Conservation (phyloP, 371 early-diverging fungal genomes). For the Mucor ambiguus region DNA sequence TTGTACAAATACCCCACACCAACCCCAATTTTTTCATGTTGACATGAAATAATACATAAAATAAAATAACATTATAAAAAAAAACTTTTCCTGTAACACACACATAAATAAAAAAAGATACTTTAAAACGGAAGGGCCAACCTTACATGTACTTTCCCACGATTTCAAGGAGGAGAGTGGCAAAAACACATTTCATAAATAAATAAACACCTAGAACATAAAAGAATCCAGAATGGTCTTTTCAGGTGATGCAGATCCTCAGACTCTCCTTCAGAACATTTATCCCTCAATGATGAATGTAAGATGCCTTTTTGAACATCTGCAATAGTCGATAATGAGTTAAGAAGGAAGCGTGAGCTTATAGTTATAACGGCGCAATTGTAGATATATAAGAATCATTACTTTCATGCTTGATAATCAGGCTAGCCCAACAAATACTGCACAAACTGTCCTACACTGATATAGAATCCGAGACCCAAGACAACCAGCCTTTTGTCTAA, state of each 20-base stretch:
- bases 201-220: neutral
- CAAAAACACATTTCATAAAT: neutral
- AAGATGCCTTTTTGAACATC: neutral
- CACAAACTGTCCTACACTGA: neutral
- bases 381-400: neutral
- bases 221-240: slow-evolving; percentile 4
- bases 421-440: neutral
- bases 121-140: slow-evolving; percentile 7
- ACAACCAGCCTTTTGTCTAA: neutral
- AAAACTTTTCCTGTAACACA: slow-evolving; percentile 7
- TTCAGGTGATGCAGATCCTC: neutral
- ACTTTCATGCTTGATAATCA: neutral
- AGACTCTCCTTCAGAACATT: neutral
- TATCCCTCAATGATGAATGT: neutral
- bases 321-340: neutral
- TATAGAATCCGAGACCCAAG: neutral
- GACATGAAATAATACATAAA: slow-evolving; percentile 6
- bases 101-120: slow-evolving; percentile 5
- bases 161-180: neutral
- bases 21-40: slow-evolving; percentile 6
- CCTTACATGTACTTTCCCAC: neutral
- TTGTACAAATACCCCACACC: slow-evolving; percentile 6
- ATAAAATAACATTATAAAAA: slow-evolving; percentile 5
- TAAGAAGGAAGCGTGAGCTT: neutral
- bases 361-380: neutral